These are phyloP conservation scores for Tetraselmis striata DNA, from an alignment of 139 green algal species.

Conservation along the genomic window DNA sequence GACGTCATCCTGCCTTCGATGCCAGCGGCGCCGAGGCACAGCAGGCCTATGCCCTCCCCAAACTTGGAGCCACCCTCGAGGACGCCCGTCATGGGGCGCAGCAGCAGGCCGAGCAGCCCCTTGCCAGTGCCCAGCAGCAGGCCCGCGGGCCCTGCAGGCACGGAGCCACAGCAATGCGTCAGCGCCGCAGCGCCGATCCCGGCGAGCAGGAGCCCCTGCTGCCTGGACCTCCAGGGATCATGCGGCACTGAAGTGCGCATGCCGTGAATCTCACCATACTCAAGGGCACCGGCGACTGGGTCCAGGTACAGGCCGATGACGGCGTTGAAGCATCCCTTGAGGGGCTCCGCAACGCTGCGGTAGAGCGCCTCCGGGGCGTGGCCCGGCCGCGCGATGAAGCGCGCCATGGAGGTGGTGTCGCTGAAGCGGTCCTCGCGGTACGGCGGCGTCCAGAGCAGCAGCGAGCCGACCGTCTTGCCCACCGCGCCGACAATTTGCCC, in stretches of 20 bases:
- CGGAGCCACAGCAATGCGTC: too few species aligned
- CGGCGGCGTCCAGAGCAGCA: conserved; percentile 31
- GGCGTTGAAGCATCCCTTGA: not conserved
- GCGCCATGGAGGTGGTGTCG: conserved; percentile 28
- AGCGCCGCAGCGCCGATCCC: too few species aligned
- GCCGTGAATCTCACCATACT: not conserved
- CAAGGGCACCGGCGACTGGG: not conserved
- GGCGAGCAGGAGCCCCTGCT: not conserved
- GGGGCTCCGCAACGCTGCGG: not conserved
- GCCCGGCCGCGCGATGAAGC: conserved; percentile 1
- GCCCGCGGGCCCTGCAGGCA: conserved; percentile 34
- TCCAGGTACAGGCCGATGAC: not conserved
- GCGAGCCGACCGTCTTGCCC: not conserved
- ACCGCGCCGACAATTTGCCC: conserved; percentile 1
- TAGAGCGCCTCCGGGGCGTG: conserved; percentile 5
- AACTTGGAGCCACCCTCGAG: conserved; percentile 54
- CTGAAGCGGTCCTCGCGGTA: conserved; percentile 37
- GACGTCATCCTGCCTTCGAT: conserved; percentile 43
- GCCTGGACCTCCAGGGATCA: not conserved
- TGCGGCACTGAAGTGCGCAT: too few species aligned
- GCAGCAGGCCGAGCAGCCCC: conserved; percentile 41
- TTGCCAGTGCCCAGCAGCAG: conserved; percentile 55
- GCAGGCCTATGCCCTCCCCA: conserved; percentile 52
- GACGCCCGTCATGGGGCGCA: conserved; percentile 49
- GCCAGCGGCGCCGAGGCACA: conserved; percentile 67